Evolutionary conservation across 2,329 filamentous ascomycete species (phyloP).

Genomic region (Exophiala calicioides): DNA sequence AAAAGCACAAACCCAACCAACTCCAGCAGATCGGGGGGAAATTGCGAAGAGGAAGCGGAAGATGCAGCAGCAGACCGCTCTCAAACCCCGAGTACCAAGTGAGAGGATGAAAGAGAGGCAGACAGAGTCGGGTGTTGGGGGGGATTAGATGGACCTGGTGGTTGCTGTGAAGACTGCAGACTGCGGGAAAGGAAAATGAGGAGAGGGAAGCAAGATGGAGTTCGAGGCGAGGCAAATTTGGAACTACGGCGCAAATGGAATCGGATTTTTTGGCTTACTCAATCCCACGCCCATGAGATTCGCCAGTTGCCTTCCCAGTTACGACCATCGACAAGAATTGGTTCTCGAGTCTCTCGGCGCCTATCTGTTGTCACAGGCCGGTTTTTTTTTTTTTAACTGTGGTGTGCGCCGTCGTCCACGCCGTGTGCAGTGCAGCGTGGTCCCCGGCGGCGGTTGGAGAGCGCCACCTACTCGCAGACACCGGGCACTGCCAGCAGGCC

Average conservation of each 20-base stretch:
- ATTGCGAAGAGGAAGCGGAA: slow-evolving; percentile 30
- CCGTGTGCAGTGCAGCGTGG: too few species aligned
- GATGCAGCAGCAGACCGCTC: slow-evolving; percentile 19
- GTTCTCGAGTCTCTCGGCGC: neutral
- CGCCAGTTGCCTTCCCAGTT: too few species aligned
- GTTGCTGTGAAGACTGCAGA: slow-evolving; percentile 33
- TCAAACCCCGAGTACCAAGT: slow-evolving; percentile 30
- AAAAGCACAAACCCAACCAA: slow-evolving; percentile 29
- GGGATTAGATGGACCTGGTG: too few species aligned
- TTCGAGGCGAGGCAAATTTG: slow-evolving; percentile 18
- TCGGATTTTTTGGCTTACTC: slow-evolving; percentile 11
- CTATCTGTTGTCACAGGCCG: too few species aligned
- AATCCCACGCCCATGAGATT: neutral
- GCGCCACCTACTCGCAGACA: too few species aligned
- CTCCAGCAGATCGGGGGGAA: slow-evolving; percentile 26
- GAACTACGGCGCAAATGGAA: slow-evolving; percentile 2
- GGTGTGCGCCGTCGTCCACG: too few species aligned
- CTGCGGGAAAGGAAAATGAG: slow-evolving; percentile 33
- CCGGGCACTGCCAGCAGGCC: too few species aligned
- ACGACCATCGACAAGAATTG: too few species aligned
- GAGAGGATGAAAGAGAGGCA: slow-evolving; percentile 36
- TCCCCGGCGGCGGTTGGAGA: too few species aligned
- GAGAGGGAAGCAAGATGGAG: slow-evolving; percentile 32
- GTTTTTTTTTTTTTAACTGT: too few species aligned
- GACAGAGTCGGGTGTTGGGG: too few species aligned